phyloP scores from a whole-genome alignment of 139 green algal species.

The Tetradesmus obliquus region DNA sequence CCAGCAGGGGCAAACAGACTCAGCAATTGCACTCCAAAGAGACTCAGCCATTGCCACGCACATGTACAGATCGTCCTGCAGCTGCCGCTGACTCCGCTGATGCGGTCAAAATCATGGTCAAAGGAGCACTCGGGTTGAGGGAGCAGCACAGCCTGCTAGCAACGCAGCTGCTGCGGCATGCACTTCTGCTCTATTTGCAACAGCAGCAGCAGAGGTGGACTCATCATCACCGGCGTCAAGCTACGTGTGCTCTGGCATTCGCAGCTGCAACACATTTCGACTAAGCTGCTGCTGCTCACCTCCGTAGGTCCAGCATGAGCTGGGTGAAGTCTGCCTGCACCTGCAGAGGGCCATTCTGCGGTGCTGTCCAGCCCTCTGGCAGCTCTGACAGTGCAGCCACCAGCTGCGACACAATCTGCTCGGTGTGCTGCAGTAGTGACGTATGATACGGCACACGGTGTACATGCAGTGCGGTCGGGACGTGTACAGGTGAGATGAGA shows the following conservation, averaged over 20 bases:
- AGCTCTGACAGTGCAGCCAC: not conserved
- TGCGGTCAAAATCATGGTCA: too few relatives aligned
- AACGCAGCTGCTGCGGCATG: too few relatives aligned
- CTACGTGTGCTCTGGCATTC: not conserved
- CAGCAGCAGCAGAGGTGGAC: not conserved
- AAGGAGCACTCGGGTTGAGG: too few relatives aligned
- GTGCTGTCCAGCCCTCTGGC: conserved; percentile 1
- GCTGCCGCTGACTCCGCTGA: too few relatives aligned
- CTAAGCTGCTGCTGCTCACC: conserved; percentile 22
- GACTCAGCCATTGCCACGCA: too few relatives aligned
- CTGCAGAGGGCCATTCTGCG: conserved; percentile 13
- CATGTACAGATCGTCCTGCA: too few relatives aligned
- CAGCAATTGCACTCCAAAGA: not conserved
- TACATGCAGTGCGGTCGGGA: not conserved
- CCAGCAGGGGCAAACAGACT: not conserved
- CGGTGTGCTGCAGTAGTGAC: conserved; percentile 18
- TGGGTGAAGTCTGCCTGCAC: conserved; percentile 44
- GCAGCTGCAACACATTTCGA: not conserved
- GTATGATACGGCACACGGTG: not conserved
- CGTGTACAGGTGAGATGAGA: not conserved
- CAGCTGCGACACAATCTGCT: conserved; percentile 1
- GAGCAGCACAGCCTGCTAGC: too few relatives aligned
- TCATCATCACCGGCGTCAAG: not conserved
- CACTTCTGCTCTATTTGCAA: not conserved
- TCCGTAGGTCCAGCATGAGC: conserved; percentile 32